Base-by-base conservation (phyloP, 2,329 filamentous ascomycete genomes). In the Uncinocarpus reesii region DNA sequence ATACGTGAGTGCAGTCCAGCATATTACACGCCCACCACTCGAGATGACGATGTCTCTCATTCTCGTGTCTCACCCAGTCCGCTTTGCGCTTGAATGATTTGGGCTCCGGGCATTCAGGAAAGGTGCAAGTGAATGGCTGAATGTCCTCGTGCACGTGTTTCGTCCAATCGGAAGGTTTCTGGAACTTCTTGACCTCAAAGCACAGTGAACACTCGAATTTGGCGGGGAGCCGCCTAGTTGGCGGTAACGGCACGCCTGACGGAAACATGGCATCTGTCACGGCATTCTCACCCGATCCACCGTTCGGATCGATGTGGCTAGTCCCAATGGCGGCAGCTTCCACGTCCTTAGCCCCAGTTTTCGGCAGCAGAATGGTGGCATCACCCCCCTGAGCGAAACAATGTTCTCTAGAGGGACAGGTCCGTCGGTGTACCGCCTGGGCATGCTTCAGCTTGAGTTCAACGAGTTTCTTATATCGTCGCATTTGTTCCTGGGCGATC, bases 21-120 rank as follows among this genome's bases (percentile, higher is more conserved):
- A 88, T 77, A 52, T 85, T 80, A 61, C 89, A 95, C 4, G 77
- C 81, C 88, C 88, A 95, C 81, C 86, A 92, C 60, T 95, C 88
- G 2, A 94, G 71, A 54, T 93, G 86, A 20, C 89, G 79, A 62
- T 95, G 89, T 21, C 84, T 81, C 65, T 95, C 89, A 57, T 90
- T 94, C 62, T 95, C 89, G 59, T 95, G 89, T 24, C 89, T 79
- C 18, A 95, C 87, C 89, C 89, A 95, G 62, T 95, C 89, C 11
- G 89, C 89, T 66, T 95, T 95, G 41, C 88, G 79, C 67, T 95
- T 95, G 72, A 95, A 95, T 29, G 86, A 88, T 65, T 93, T 94
- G 15, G 85, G 81, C 41, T 94, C 87, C 7, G 78, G 77, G 61
- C 89, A 95, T 43, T 79, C 75, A 1, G 84, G 80, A 70, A 90